phyloP scores from a whole-genome alignment of 140 eudicot species.

The Erigeron philadelphicus region DNA sequence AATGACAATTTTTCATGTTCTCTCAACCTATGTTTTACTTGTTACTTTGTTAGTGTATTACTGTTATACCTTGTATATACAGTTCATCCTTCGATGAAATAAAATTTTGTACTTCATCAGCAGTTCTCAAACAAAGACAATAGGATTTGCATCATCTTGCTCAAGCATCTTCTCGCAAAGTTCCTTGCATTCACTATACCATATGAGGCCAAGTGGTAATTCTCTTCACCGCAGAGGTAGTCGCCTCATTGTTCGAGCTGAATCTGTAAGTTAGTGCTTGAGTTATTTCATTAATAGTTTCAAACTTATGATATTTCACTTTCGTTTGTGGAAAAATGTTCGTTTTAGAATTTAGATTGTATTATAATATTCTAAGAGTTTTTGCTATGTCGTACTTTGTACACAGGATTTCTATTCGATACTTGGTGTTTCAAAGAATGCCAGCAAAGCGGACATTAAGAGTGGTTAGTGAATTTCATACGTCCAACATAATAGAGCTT shows the following conservation, averaged over 20 bases:
- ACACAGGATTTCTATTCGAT: constrained; percentile 76
- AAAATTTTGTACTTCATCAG: constrained; percentile 15
- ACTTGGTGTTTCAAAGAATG: constrained; percentile 76
- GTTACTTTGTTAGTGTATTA: neutral
- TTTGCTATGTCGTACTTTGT: neutral
- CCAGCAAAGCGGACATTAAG: constrained; percentile 83
- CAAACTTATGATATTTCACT: neutral
- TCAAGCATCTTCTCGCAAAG: constrained; percentile 55
- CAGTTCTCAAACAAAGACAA: constrained; percentile 53
- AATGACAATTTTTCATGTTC: neutral
- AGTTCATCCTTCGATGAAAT: neutral
- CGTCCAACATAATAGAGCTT: constrained; percentile 8
- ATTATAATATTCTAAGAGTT: neutral
- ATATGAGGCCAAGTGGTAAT: constrained; percentile 22
- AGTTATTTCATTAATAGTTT: neutral
- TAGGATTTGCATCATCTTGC: constrained; percentile 44
- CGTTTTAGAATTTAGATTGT: neutral
- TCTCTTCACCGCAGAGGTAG: constrained; percentile 45
- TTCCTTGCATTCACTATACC: constrained; percentile 39
- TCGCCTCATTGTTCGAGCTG: constrained; percentile 72
- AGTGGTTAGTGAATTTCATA: constrained; percentile 56
- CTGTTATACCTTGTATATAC: neutral
- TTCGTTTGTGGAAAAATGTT: neutral
- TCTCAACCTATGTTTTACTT: neutral
- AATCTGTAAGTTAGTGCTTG: constrained; percentile 42